phyloP scores from a whole-genome alignment of 2,329 filamentous ascomycete species.

The Fusarium domesticum region DNA sequence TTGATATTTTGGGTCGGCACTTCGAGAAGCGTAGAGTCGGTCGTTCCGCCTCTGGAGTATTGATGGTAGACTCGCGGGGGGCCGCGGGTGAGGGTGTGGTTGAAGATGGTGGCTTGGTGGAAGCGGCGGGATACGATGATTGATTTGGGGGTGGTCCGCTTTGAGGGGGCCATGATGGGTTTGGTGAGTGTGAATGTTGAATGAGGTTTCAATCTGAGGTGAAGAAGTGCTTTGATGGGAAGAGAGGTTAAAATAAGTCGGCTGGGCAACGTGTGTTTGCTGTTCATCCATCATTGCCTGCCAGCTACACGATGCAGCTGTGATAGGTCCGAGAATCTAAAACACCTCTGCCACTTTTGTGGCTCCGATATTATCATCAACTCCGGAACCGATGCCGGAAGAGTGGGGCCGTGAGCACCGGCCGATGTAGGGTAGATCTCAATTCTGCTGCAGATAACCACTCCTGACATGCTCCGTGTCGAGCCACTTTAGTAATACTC shows the following conservation, averaged over 20 bases:
- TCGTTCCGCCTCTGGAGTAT: neutral
- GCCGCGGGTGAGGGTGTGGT: neutral
- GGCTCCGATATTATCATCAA: too few relatives aligned
- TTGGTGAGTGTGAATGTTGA: too few relatives aligned
- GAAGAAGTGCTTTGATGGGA: neutral
- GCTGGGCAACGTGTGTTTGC: too few relatives aligned
- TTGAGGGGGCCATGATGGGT: neutral
- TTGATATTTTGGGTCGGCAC: neutral
- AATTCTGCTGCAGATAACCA: too few relatives aligned
- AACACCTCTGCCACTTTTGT: too few relatives aligned
- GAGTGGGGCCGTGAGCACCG: too few relatives aligned
- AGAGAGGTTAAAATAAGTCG: neutral
- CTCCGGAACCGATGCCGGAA: too few relatives aligned
- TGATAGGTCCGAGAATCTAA: too few relatives aligned
- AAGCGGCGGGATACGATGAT: neutral
- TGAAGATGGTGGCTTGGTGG: neutral
- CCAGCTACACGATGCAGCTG: too few relatives aligned
- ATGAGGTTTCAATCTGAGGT: too few relatives aligned
- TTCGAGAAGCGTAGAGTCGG: neutral
- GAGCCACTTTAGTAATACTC: conserved; percentile 46
- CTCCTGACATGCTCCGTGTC: neutral
- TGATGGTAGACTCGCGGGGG: neutral
- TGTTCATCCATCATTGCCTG: too few relatives aligned
- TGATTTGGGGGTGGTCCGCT: neutral
- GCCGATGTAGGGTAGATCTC: too few relatives aligned